A percentile compares a stretch with the other conserved stretches of the same genome.
Evolutionary conservation across 306 rosid species (phyloP).

Genomic region (Clitoria ternatea): DNA sequence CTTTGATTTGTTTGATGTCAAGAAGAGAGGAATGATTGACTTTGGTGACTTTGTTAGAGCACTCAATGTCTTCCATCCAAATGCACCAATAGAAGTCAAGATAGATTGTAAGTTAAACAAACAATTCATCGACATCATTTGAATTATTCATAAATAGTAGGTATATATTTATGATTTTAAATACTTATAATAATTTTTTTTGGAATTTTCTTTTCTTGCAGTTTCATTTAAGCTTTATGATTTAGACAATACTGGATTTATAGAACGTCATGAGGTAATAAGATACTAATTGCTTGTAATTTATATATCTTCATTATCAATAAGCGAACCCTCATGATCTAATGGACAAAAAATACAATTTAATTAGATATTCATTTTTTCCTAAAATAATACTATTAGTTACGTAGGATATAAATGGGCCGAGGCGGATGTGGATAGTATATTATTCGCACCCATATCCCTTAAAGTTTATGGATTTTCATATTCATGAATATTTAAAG

Average conservation of each 20-base stretch:
- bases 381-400: no score
- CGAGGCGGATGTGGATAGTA: no score
- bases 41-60: slow-evolving; percentile 93
- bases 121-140: background rate
- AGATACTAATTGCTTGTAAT: slow-evolving; percentile 3
- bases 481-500: no score
- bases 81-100: slow-evolving; percentile 60
- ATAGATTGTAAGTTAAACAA: slow-evolving; percentile 65
- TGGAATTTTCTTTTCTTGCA: slow-evolving; percentile 30
- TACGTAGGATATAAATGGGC: no score
- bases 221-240: slow-evolving; percentile 90
- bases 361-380: no score
- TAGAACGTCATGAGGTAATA: slow-evolving; percentile 88
- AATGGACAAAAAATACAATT: no score
- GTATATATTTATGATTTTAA: no score
- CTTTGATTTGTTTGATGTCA: slow-evolving; percentile 87
- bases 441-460: no score
- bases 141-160: background rate
- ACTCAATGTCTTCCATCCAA: slow-evolving; percentile 86
- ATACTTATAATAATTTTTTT: background rate
- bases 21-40: slow-evolving; percentile 69
- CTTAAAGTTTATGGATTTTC: no score
- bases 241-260: slow-evolving; percentile 66
- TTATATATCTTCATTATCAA: background rate
- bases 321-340: background rate